Evolutionary conservation across 495 filamentous ascomycete species (phyloP).

Genomic region (Xylaria grammica): DNA sequence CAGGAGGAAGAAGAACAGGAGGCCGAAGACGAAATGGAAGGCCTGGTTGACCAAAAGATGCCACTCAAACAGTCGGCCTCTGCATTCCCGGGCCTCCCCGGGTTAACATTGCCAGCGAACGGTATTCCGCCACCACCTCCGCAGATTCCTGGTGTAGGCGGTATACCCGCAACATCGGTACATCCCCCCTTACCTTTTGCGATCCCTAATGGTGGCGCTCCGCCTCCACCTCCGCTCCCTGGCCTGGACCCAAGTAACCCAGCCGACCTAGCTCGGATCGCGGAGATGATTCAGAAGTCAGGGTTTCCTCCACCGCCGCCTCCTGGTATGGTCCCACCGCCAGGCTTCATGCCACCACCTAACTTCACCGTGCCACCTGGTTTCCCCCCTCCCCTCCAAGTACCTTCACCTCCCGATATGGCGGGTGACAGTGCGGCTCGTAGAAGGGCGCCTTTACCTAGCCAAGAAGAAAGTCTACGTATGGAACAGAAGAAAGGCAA

Average conservation of each 20-base stretch:
- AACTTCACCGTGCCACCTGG: conserved; percentile 58
- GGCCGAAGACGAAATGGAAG: conserved; percentile 88
- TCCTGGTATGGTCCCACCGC: conserved; percentile 47
- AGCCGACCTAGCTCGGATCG: conserved; percentile 72
- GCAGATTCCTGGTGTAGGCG: conserved; percentile 54
- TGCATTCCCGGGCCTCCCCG: conserved; percentile 54
- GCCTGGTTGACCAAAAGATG: conserved; percentile 93
- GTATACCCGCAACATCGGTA: conserved; percentile 36
- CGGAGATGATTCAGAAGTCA: conserved; percentile 64
- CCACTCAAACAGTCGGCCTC: conserved; percentile 55
- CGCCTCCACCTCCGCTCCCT: conserved; percentile 55
- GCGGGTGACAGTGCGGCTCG: conserved; percentile 37
- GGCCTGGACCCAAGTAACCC: conserved; percentile 62
- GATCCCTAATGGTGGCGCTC: conserved; percentile 54
- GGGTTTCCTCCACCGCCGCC: conserved; percentile 56
- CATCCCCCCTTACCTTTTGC: conserved; percentile 42
- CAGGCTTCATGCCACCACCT: conserved; percentile 55
- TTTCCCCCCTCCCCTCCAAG: conserved; percentile 49
- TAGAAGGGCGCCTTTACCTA: conserved; percentile 71
- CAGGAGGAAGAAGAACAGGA: conserved; percentile 94
- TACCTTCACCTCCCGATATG: conserved; percentile 28
- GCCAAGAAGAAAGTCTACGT: conserved; percentile 80
- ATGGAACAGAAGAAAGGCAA: conserved; percentile 73
- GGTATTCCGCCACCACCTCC: conserved; percentile 40
- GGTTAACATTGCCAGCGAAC: conserved; percentile 49